Base-by-base conservation (phyloP, 208 protist genomes). In the Crithidia thermophila region DNA sequence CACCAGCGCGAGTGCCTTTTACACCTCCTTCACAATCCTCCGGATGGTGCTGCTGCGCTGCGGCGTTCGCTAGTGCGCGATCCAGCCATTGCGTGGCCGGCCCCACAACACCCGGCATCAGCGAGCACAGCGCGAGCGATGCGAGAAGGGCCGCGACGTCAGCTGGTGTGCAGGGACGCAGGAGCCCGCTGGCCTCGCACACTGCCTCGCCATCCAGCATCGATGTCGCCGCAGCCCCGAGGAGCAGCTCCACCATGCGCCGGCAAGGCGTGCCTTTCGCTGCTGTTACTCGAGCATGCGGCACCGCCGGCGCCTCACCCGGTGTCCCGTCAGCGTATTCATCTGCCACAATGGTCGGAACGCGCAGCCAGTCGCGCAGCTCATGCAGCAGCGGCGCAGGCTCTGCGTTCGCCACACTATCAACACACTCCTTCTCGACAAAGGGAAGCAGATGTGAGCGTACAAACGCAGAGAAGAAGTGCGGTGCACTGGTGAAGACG, bases 381-480 rank as follows among this genome's bases (percentile, higher is more conserved):
- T 43, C 34, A 0, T 6, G 23, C 9, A 16, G 31, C 10, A 43
- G 42, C 7, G 16, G 11, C 10, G n/a, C 14, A 8, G 14, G 10
- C 0, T 62, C 42, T 28, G 2, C 28, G 2, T 37, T 13, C 39
- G n/a, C 21, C 8, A 5, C 27, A 9, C 5, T 20, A 21, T 40
- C 20, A 4, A 14, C 23, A 0, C 9, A n/a, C 51, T 27, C n/a
- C n/a, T 30, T 3, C 20, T 46, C 25, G 20, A 74, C 1, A 33
- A 13, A 18, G 14, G 67, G 67, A 8, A 74, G 50, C 10, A 74
- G 37, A 0, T 46, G 27, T 7, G 52, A 37, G 47, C 59, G 53
- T 6, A 67, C 36, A 25, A 75, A 49, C 11, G 28, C n/a, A 20
- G 47, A 60, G 43, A 75, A 68, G 37, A 75, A 68, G 18, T 64